Evolutionary conservation across 768 basidiomycete genomes (phyloP).

Genomic region (Rhodotorula taiwanensis): DNA sequence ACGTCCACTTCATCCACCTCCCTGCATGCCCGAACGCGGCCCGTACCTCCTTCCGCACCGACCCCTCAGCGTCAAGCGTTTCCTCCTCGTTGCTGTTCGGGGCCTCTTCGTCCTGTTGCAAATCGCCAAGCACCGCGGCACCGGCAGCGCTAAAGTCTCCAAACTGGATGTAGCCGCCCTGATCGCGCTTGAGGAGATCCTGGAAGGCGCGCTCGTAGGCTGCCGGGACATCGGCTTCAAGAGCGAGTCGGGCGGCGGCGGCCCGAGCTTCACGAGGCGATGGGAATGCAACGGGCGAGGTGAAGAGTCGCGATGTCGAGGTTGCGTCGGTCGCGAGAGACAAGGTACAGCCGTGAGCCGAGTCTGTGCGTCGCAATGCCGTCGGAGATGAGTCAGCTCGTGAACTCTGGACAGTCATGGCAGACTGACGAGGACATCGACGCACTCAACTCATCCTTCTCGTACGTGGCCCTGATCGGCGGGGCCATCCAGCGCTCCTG

Average conservation of each 20-base stretch:
- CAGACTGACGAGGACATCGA: neutral
- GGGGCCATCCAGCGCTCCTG: conserved; percentile 4
- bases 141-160: neutral
- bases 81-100: neutral
- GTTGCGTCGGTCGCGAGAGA: neutral
- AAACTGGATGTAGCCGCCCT: conserved; percentile 10
- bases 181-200: neutral
- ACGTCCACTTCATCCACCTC: neutral
- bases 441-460: conserved; percentile 15
- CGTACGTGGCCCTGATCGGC: conserved; percentile 3
- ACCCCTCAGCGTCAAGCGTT: neutral
- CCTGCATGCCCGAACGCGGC: neutral
- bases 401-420: too few relatives aligned
- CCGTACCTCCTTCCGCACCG: neutral
- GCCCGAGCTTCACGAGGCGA: conserved; percentile 7
- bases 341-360: conserved; percentile 5
- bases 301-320: neutral
- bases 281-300: neutral
- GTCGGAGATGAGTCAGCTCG: neutral
- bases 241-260: conserved; percentile 9
- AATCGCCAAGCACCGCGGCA: neutral
- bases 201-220: neutral
- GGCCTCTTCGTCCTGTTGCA: neutral
- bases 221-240: conserved; percentile 1
- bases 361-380: neutral